These are phyloP conservation scores for Clavispora carvajalis DNA, from an alignment of 805 yeast species.

Conservation along the genomic window DNA sequence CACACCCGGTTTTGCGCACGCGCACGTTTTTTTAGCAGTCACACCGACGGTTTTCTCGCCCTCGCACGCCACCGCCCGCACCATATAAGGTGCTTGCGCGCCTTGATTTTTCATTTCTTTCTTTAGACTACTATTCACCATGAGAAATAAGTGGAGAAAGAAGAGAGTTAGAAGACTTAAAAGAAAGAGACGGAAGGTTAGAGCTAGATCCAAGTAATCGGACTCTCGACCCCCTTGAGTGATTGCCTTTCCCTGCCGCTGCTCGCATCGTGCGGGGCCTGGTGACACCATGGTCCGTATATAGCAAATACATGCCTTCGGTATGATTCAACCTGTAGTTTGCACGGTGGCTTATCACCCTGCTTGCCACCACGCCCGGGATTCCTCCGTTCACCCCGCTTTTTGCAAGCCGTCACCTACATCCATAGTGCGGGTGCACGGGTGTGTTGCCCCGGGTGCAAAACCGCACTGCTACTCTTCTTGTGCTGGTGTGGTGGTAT, in stretches of 20 bases:
- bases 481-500: neutral
- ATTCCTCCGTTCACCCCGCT: too few species aligned
- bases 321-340: constrained; percentile 8
- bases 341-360: too few species aligned
- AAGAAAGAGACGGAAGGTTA: constrained; percentile 99
- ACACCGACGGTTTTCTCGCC: constrained; percentile 13
- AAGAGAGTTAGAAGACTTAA: constrained; percentile 99
- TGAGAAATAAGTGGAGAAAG: constrained; percentile 99
- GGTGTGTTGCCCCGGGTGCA: neutral
- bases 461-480: neutral
- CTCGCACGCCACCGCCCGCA: constrained; percentile 19
- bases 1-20: constrained; percentile 1
- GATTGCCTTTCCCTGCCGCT: neutral
- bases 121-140: constrained; percentile 33
- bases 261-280: constrained; percentile 7
- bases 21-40: constrained; percentile 12
- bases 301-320: constrained; percentile 17
- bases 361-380: too few species aligned
- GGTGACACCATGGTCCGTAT: constrained; percentile 11
- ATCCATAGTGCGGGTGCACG: too few species aligned
- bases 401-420: too few species aligned
- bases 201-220: constrained; percentile 99
- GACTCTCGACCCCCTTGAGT: constrained; percentile 16
- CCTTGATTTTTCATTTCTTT: constrained; percentile 12
- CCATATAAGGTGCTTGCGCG: constrained; percentile 21